Conservation (phyloP, 2,329 filamentous ascomycete species). For the Penicillium sp. region DNA sequence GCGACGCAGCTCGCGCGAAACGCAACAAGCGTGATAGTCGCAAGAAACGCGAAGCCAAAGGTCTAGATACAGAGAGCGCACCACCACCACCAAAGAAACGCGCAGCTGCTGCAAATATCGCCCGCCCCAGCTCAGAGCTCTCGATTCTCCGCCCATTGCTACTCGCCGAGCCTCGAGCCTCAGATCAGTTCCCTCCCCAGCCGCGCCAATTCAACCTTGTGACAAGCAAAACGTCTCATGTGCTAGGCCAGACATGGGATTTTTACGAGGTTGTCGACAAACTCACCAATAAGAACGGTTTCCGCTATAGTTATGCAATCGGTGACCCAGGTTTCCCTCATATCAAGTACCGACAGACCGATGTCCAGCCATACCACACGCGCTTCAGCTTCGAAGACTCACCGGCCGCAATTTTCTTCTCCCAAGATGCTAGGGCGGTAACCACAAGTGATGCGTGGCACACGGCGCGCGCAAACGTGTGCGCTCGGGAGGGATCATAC, state of each 20-base stretch:
- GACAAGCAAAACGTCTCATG: conserved; percentile 38
- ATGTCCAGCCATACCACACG: conserved; percentile 78
- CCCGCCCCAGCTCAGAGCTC: conserved; percentile 41
- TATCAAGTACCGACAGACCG: conserved; percentile 87
- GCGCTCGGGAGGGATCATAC: conserved; percentile 82
- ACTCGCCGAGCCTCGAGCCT: conserved; percentile 42
- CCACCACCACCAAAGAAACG: conserved; percentile 41
- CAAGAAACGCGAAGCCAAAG: conserved; percentile 48
- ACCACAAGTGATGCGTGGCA: conserved; percentile 93
- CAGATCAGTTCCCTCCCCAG: conserved; percentile 42
- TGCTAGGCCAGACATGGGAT: conserved; percentile 40
- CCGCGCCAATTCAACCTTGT: conserved; percentile 44
- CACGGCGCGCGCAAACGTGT: conserved; percentile 87
- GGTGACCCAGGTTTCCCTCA: conserved; percentile 85
- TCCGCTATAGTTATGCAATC: conserved; percentile 87
- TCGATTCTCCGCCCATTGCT: conserved; percentile 44
- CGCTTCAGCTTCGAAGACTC: conserved; percentile 93
- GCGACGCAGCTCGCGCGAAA: conserved; percentile 38
- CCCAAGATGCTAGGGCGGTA: conserved; percentile 71
- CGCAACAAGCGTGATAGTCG: conserved; percentile 48
- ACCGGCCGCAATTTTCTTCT: conserved; percentile 81
- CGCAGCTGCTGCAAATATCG: conserved; percentile 33
- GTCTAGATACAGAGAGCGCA: conserved; percentile 40
- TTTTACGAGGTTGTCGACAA: conserved; percentile 50
- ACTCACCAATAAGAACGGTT: conserved; percentile 69